Percentiles rank a stretch among this genome's conserved stretches.
Conservation (phyloP, 208 protist species). For the Acanthamoeba castellanii region DNA sequence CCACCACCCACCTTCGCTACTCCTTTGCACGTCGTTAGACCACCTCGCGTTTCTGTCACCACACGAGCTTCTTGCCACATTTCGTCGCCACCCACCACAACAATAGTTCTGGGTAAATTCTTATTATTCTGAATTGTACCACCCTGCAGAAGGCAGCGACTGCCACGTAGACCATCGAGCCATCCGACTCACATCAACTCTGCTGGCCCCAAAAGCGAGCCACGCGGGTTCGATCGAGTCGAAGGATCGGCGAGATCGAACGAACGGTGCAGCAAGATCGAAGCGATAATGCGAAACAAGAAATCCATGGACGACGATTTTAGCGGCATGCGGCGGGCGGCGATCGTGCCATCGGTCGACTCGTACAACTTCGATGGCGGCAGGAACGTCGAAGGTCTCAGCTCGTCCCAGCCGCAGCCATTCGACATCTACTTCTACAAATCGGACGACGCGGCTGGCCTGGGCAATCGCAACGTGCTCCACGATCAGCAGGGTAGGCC, state of each 20-base stretch:
- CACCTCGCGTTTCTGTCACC: no score
- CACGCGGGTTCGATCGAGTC: neutral
- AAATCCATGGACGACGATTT: no score
- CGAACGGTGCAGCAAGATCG: neutral
- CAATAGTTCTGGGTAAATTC: neutral
- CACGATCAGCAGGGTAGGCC: neutral
- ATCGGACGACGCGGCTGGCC: neutral
- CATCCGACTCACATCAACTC: no score
- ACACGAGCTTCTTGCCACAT: neutral
- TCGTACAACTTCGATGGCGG: neutral
- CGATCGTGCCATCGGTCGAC: neutral
- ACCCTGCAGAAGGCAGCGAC: no score
- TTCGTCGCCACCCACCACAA: neutral
- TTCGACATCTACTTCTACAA: constrained; percentile 41
- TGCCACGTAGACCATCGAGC: no score
- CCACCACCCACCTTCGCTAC: no score
- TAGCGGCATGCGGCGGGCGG: no score
- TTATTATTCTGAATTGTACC: neutral
- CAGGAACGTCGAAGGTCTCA: neutral
- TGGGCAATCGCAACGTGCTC: neutral
- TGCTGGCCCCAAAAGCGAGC: neutral
- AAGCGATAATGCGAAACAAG: no score
- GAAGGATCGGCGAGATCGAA: neutral
- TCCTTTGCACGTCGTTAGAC: no score
- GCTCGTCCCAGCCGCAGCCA: neutral